Evolutionary conservation across 805 yeast genomes (phyloP).

Genomic region (Kuraishia floccosa): DNA sequence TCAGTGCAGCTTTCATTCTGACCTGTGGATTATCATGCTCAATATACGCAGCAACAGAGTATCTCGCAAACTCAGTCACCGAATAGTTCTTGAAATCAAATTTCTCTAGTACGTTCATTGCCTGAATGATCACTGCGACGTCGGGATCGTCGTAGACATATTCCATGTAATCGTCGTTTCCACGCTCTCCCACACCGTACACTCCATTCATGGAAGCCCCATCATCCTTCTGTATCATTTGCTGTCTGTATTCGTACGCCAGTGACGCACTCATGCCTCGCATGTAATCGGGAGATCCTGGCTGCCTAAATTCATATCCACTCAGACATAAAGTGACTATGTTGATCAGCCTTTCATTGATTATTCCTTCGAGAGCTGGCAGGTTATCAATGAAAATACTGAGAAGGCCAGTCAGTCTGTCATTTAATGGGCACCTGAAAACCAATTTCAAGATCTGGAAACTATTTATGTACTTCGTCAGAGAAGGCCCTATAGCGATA

Average conservation of each 20-base stretch:
- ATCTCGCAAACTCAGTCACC: slow-evolving; percentile 77
- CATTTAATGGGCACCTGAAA: slow-evolving; percentile 75
- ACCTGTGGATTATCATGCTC: slow-evolving; percentile 74
- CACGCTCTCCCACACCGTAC: background rate
- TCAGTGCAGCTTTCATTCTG: slow-evolving; percentile 73
- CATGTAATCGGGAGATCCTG: slow-evolving; percentile 72
- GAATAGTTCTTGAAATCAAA: slow-evolving; percentile 71
- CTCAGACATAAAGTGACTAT: slow-evolving; percentile 65
- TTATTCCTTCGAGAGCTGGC: slow-evolving; percentile 68
- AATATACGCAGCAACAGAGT: slow-evolving; percentile 73
- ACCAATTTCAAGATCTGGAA: slow-evolving; percentile 66
- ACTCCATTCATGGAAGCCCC: slow-evolving; percentile 10
- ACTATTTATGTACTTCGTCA: slow-evolving; percentile 78
- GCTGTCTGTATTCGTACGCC: slow-evolving; percentile 71
- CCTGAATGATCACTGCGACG: slow-evolving; percentile 52
- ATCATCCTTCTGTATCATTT: slow-evolving; percentile 63
- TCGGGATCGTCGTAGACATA: slow-evolving; percentile 17
- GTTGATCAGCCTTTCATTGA: slow-evolving; percentile 62
- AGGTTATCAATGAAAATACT: slow-evolving; percentile 56
- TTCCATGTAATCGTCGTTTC: slow-evolving; percentile 11
- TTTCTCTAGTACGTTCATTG: slow-evolving; percentile 62
- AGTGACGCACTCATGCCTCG: slow-evolving; percentile 46
- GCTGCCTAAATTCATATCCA: slow-evolving; percentile 72
- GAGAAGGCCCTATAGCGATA: slow-evolving; percentile 83
- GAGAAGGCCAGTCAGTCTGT: slow-evolving; percentile 68